These are phyloP conservation scores for Jacaranda copaia DNA, from an alignment of 257 asterid species.

Conservation along the genomic window DNA sequence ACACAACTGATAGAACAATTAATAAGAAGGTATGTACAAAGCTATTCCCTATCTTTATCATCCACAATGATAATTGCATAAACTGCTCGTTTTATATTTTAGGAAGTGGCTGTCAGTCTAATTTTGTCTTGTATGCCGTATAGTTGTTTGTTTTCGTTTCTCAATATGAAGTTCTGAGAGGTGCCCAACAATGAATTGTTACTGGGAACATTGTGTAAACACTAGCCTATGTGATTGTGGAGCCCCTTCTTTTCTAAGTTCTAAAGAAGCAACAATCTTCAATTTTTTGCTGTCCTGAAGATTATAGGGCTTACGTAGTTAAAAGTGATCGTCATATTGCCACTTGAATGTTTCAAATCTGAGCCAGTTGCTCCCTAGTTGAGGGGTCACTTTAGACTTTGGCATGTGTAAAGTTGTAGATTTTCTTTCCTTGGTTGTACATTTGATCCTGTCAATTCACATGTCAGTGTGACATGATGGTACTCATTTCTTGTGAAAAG, in stretches of 20 bases:
- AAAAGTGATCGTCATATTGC: not conserved
- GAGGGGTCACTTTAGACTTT: not conserved
- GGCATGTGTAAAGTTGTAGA: not conserved
- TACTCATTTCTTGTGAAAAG: not conserved
- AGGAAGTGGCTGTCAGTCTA: slow-evolving; percentile 2
- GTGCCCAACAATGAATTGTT: not conserved
- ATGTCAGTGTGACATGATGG: not conserved
- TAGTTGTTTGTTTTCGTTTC: not conserved
- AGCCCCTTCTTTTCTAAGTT: not conserved
- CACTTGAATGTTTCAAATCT: not conserved
- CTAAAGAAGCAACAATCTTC: slow-evolving; percentile 1
- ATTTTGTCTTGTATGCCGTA: slow-evolving; percentile 11
- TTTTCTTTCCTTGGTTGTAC: not conserved
- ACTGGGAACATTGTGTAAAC: not conserved
- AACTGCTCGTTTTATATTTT: slow-evolving; percentile 13
- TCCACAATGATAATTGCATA: slow-evolving; percentile 8
- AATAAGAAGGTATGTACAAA: slow-evolving; percentile 74
- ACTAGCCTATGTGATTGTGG: not conserved
- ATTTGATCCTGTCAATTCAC: not conserved
- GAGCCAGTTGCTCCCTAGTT: not conserved
- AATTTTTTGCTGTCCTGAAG: slow-evolving; percentile 9
- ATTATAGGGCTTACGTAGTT: not conserved
- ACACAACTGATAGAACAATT: slow-evolving; percentile 85
- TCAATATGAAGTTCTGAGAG: not conserved
- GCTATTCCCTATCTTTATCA: slow-evolving; percentile 14